A percentile compares a stretch with the other conserved stretches of the same genome.
phyloP scores from a whole-genome alignment of 768 basidiomycete species.

The Macrolepiota dolichaula region DNA sequence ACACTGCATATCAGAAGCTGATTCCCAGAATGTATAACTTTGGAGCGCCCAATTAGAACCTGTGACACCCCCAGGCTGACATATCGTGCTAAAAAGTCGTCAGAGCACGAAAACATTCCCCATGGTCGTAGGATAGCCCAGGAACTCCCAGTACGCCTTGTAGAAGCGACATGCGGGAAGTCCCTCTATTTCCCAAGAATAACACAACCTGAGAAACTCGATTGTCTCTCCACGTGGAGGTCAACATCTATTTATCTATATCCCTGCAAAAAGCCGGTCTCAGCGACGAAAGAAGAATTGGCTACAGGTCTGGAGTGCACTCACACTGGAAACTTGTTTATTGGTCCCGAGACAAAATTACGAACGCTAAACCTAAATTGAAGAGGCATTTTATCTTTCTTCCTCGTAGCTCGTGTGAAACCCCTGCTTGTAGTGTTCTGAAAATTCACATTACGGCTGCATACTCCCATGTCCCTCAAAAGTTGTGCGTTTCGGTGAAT shows the following conservation, averaged over 20 bases:
- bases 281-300: not conserved
- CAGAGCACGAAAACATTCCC: not conserved
- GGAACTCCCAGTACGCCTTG: not conserved
- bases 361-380: not conserved
- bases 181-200: slow-evolving; percentile 4
- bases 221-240: slow-evolving; percentile 4
- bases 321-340: not conserved
- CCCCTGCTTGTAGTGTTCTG: not conserved
- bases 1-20: not conserved
- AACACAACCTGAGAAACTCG: slow-evolving; percentile 7
- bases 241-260: slow-evolving; percentile 9
- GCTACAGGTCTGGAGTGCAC: not conserved
- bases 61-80: not conserved
- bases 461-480: not conserved
- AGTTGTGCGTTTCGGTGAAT: not conserved
- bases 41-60: not conserved
- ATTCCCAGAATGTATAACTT: not conserved
- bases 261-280: not conserved
- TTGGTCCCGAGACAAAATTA: slow-evolving; percentile 4
- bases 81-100: not conserved
- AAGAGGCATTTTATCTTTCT: not conserved
- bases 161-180: not conserved
- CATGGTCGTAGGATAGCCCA: not conserved
- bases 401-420: not conserved
- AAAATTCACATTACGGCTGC: not conserved